Evolutionary conservation across 441 rosid genomes (phyloP), one percentile per base, ranked within the genome.

Genomic region (Codiaeum variegatum): DNA sequence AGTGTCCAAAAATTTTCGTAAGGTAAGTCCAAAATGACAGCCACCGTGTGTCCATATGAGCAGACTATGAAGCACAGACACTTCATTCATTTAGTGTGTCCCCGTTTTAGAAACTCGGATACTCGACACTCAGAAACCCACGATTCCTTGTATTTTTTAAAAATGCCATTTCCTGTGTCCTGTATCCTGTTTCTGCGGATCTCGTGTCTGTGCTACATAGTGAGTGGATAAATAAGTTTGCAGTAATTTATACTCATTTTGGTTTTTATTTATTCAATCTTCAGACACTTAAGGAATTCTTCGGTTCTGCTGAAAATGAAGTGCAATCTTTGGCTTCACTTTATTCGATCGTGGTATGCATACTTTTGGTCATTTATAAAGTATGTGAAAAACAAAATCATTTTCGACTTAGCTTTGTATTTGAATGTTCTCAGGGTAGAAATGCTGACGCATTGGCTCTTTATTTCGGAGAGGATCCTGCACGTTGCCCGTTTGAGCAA

Each of bases 391-490:
- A 65, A 19, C 60, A 49, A 51, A 66, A 47, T 54, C 19, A 68
- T 4, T 73, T 19, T 71, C 24, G 64, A 40, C 73, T 71, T 62
- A 36, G 44, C 63, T 74, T 23, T 73, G 77, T 73, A 79, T 67
- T 49, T 69, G 68, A 66, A 76, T 74, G 69, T 77, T 58, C 78
- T 67, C 88, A 90, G 99, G 99, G 99, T 61, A 87, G 94, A 80
- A 92, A 92, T 70, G 99, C 87, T 49, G 99, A 94, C 80, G 92
- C 93, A 55, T 78, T 92, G 82, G 90, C 93, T 71, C 85, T 88
- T 77, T 94, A 94, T 78, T 94, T 92, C 65, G 98, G 99, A 29
- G 99, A 94, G 82, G 98, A 94, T 85, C 99, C 98, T 34, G 89
- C 90, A 28, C 90, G 91, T 40, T 94, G 97, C 74, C 86, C 97